phyloP scores from a whole-genome alignment of 148 eudicot species.

The Fallopia convolvulus region DNA sequence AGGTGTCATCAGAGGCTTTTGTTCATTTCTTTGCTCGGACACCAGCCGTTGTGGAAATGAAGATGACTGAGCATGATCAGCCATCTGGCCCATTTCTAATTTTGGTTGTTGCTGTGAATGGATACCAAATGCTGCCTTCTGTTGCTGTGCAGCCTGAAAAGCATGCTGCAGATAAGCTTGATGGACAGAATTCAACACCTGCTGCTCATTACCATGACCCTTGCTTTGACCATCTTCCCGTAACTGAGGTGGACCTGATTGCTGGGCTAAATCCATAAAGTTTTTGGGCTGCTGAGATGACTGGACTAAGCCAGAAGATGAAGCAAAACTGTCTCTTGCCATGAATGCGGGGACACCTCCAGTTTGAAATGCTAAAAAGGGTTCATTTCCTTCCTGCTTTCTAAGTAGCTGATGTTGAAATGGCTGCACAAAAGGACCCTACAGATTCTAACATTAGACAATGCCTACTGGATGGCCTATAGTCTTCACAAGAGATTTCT shows the following conservation, averaged over 20 bases:
- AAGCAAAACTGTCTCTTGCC: conserved; percentile 46
- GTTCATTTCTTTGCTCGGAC: conserved; percentile 53
- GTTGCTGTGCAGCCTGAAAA: conserved; percentile 54
- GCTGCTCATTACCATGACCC: conserved; percentile 68
- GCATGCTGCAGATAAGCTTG: conserved; percentile 80
- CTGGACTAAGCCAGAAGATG: conserved; percentile 49
- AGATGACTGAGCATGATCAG: conserved; percentile 48
- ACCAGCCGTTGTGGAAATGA: conserved; percentile 41
- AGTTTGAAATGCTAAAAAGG: conserved; percentile 52
- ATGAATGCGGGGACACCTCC: conserved; percentile 47
- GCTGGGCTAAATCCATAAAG: conserved; percentile 44
- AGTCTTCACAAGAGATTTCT: not conserved
- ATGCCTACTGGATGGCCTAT: not conserved
- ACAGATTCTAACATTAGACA: not conserved
- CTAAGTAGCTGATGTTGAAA: conserved; percentile 64
- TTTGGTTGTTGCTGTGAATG: conserved; percentile 62
- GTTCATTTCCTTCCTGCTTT: conserved; percentile 71
- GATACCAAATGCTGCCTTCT: conserved; percentile 48
- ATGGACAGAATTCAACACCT: conserved; percentile 53
- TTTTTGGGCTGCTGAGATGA: conserved; percentile 62
- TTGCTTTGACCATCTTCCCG: conserved; percentile 59
- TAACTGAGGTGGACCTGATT: conserved; percentile 43
- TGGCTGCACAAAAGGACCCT: conserved; percentile 34
- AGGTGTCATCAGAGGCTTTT: conserved; percentile 35
- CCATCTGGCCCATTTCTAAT: conserved; percentile 43